Conservation (phyloP, 805 yeast genomes). For the Candida argentea region DNA sequence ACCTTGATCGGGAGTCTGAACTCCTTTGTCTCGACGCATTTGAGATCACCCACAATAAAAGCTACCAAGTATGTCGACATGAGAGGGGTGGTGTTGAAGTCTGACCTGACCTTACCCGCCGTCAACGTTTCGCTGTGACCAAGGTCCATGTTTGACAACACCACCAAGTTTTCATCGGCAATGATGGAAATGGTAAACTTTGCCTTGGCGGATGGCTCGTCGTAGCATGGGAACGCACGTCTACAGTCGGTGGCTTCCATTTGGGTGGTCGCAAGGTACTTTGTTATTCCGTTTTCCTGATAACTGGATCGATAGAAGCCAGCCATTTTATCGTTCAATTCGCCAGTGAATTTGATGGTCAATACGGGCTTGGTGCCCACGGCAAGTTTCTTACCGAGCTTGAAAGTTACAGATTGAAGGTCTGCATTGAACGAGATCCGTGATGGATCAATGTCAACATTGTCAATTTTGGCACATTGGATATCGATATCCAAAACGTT, state of each 20-base stretch:
- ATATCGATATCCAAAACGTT: constrained; percentile 60
- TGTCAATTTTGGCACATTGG: constrained; percentile 34
- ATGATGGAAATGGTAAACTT: constrained; percentile 56
- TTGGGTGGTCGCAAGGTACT: constrained; percentile 74
- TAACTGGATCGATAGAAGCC: constrained; percentile 72
- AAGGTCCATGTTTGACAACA: constrained; percentile 63
- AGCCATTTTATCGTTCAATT: constrained; percentile 68
- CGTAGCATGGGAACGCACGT: constrained; percentile 80
- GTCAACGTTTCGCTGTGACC: constrained; percentile 32
- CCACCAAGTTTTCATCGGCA: constrained; percentile 44
- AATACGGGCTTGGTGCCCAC: constrained; percentile 34
- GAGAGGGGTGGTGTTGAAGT: constrained; percentile 66
- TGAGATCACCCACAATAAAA: constrained; percentile 72
- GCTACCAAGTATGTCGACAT: constrained; percentile 85
- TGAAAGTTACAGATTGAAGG: constrained; percentile 30
- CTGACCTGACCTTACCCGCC: constrained; percentile 42
- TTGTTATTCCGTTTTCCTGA: constrained; percentile 50
- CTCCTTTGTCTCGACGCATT: constrained; percentile 55
- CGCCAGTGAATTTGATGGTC: constrained; percentile 47
- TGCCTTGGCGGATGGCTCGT: constrained; percentile 76
- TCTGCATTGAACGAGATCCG: constrained; percentile 24
- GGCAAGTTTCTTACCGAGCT: constrained; percentile 22
- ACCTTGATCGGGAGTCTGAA: constrained; percentile 71
- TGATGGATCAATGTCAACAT: constrained; percentile 8
- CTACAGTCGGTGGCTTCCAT: constrained; percentile 85